Evolutionary conservation across 345 rosid species (phyloP).

Genomic region (Kandelia obovata): DNA sequence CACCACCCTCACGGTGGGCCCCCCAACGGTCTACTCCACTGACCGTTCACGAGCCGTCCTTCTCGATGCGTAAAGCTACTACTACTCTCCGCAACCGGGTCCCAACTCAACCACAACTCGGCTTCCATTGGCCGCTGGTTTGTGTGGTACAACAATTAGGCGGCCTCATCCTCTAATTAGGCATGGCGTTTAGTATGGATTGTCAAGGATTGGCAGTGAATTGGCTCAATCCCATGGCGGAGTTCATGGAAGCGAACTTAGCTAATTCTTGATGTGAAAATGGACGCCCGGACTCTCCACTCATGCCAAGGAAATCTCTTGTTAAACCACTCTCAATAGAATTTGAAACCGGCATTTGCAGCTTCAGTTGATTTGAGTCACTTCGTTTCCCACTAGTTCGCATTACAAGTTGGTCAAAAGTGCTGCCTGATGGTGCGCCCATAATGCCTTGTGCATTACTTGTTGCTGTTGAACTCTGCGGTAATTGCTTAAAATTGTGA

Average conservation of each 20-base stretch:
- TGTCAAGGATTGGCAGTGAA: constrained; percentile 32
- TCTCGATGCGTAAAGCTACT: not conserved
- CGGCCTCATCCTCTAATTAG: not conserved
- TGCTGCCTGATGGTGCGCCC: constrained; percentile 17
- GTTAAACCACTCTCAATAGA: constrained; percentile 50
- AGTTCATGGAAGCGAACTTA: constrained; percentile 65
- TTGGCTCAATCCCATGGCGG: constrained; percentile 46
- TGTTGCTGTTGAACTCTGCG: constrained; percentile 18
- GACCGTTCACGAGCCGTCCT: constrained; percentile 26
- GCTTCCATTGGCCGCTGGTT: not conserved
- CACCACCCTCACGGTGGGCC: not conserved
- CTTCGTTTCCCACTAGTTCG: constrained; percentile 27
- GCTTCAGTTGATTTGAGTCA: constrained; percentile 23
- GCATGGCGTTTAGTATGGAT: not conserved
- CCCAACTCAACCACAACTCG: not conserved
- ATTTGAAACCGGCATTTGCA: constrained; percentile 27
- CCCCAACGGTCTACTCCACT: constrained; percentile 18
- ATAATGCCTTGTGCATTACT: constrained; percentile 14
- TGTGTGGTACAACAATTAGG: not conserved
- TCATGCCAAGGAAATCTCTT: constrained; percentile 77
- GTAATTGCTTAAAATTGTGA: constrained; percentile 28
- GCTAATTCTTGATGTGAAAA: constrained; percentile 65
- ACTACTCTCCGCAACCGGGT: not conserved
- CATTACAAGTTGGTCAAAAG: constrained; percentile 31
- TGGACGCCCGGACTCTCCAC: constrained; percentile 44